Evolutionary conservation across 2,329 filamentous ascomycete genomes (phyloP).

Genomic region (Coniochaeta sp.): DNA sequence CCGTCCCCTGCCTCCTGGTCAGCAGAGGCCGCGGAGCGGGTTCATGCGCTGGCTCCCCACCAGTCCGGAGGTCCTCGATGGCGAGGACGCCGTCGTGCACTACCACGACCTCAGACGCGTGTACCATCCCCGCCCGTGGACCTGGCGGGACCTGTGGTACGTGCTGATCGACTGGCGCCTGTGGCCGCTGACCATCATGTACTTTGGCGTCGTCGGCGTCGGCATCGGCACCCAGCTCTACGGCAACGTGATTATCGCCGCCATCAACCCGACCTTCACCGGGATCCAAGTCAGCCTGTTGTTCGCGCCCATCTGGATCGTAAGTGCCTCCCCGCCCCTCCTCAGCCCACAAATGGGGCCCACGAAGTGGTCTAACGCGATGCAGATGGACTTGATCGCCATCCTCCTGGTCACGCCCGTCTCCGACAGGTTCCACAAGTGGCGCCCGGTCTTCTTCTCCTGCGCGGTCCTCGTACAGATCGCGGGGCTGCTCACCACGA

Average conservation of each 20-base stretch:
- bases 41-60: slow-evolving; percentile 60
- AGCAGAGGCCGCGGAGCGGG: slow-evolving; percentile 41
- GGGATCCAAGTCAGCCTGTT: slow-evolving; percentile 72
- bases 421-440: slow-evolving; percentile 77
- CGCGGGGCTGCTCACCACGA: slow-evolving; percentile 69
- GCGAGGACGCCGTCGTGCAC: slow-evolving; percentile 72
- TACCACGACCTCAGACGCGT: slow-evolving; percentile 77
- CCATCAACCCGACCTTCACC: slow-evolving; percentile 67
- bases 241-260: slow-evolving; percentile 76
- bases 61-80: slow-evolving; percentile 63
- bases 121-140: slow-evolving; percentile 71
- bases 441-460: slow-evolving; percentile 76
- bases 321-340: slow-evolving; percentile 32
- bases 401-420: slow-evolving; percentile 81
- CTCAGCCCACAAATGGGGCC: no score
- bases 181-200: slow-evolving; percentile 84
- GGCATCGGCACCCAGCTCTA: slow-evolving; percentile 88
- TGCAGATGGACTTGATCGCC: slow-evolving; percentile 75
- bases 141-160: slow-evolving; percentile 56
- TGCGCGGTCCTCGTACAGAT: slow-evolving; percentile 73
- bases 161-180: slow-evolving; percentile 81
- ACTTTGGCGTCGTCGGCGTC: slow-evolving; percentile 89
- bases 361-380: background rate
- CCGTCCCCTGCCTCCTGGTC: slow-evolving; percentile 67
- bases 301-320: slow-evolving; percentile 88